Evolutionary conservation across 106 monocot species (phyloP).

Genomic region (Triglochin maritima): DNA sequence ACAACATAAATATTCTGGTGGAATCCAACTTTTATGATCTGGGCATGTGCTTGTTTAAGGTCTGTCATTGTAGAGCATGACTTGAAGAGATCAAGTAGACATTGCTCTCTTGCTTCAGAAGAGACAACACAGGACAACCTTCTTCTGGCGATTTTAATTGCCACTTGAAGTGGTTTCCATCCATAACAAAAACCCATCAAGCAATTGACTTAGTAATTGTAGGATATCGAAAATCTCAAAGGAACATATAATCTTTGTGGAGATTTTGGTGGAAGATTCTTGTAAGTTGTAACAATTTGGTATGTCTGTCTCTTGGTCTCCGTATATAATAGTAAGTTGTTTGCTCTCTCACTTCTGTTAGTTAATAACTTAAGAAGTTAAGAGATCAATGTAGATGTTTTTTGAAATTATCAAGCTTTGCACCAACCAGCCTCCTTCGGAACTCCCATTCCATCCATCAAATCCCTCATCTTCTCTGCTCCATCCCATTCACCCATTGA

Average conservation of each 20-base stretch:
- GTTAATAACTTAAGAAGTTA: no score
- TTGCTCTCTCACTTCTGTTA: no score
- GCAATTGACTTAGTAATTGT: no score
- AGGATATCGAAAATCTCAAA: no score
- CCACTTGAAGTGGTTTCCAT: no score
- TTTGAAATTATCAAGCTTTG: neutral
- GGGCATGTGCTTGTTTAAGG: conserved; percentile 28
- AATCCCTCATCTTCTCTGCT: conserved; percentile 38
- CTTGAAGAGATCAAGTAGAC: conserved; percentile 24
- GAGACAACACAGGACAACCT: neutral
- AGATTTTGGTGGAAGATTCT: no score
- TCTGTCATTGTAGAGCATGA: conserved; percentile 36
- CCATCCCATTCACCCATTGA: conserved; percentile 49
- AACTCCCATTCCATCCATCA: conserved; percentile 57
- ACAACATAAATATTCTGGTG: conserved; percentile 43
- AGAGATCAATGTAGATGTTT: no score
- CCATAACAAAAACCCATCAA: no score
- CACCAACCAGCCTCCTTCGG: conserved; percentile 50
- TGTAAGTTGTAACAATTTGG: no score
- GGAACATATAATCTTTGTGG: no score
- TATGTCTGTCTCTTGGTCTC: no score
- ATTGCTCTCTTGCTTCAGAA: conserved; percentile 14
- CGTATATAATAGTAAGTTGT: no score
- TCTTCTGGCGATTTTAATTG: neutral
- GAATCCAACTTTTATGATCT: conserved; percentile 42